Evolutionary conservation across 2,329 filamentous ascomycete species (phyloP), one percentile per base, ranked within the genome.

Genomic region (Penicillium sp.): DNA sequence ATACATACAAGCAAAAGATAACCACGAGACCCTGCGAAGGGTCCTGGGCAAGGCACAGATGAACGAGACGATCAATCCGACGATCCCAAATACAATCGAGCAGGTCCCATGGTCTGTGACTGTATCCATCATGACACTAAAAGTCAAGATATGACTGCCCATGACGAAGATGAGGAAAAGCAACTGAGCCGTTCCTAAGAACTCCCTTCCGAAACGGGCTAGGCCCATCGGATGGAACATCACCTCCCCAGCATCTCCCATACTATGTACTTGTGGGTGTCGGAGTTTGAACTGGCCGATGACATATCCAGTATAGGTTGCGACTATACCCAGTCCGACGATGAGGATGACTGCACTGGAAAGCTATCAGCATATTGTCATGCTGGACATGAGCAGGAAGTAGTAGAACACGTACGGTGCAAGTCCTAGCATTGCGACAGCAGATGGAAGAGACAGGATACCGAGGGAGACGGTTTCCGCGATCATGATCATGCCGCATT

Each of bases 121-220:
- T 46, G 75, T 79, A 56, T 80, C 80, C 64, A 85, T 77, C 61
- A 82, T 82, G 56, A 86, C 82, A 17, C 77, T 76, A 53, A 84
- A 84, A 0, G 82, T 84, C 49, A 86, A 68, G 45, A 83, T 74
- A 67, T 87, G 84, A 15, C 81, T 83, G 19, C 77, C 82, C 64
- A 83, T 80, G 53, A 84, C 77, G 68, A 87, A 84, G 49, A 83
- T 68, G 29, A 86, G 70, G 62, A 85, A 78, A 8, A 85, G 66
- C 4, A 77, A 66, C 54, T 84, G 82, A 54, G 78, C 81, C 46
- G 72, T 67, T 29, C 80, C 81, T 32, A 84, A 70, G 24, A 87
- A 54, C 60, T 83, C 79, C 52, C 80, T 77, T 2, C 79, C 81
- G 22, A 78, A 68, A 6, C 67, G 69, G 17, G 83, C 83, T 21